phyloP scores from a whole-genome alignment of 768 basidiomycete genomes.

The Mycena amicta region DNA sequence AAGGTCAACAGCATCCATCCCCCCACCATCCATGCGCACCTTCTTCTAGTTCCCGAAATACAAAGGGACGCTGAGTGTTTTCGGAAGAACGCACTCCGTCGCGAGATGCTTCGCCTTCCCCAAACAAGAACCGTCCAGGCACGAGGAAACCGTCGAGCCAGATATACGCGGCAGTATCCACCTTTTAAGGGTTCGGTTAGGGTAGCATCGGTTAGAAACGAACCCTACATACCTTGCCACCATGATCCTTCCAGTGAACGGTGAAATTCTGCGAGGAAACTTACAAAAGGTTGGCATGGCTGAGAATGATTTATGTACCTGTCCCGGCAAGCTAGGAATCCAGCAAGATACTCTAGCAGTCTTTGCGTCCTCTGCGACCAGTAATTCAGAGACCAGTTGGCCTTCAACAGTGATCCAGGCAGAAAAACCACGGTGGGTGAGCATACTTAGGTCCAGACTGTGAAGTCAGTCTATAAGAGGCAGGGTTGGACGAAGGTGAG shows the following conservation, averaged over 20 bases:
- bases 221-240: too few relatives aligned
- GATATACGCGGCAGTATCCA: constrained; percentile 62
- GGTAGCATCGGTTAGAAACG: too few relatives aligned
- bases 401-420: constrained; percentile 68
- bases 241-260: constrained; percentile 68
- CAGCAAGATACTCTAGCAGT: constrained; percentile 60
- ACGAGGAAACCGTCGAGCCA: constrained; percentile 65
- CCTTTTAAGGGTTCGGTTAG: too few relatives aligned
- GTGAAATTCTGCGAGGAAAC: constrained; percentile 48
- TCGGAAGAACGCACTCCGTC: constrained; percentile 53
- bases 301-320: constrained; percentile 40
- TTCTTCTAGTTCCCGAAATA: constrained; percentile 50
- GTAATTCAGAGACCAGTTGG: constrained; percentile 53
- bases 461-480: too few relatives aligned
- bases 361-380: constrained; percentile 50
- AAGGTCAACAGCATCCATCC: constrained; percentile 4
- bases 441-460: too few relatives aligned
- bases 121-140: constrained; percentile 64
- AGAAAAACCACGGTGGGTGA: constrained; percentile 62
- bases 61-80: constrained; percentile 59
- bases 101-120: constrained; percentile 56
- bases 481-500: too few relatives aligned
- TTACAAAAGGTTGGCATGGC: constrained; percentile 6
- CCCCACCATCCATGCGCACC: constrained; percentile 34
- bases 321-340: constrained; percentile 64